These are phyloP conservation scores for Suillus variegatus DNA, from an alignment of 768 basidiomycete genomes.

Conservation along the genomic window DNA sequence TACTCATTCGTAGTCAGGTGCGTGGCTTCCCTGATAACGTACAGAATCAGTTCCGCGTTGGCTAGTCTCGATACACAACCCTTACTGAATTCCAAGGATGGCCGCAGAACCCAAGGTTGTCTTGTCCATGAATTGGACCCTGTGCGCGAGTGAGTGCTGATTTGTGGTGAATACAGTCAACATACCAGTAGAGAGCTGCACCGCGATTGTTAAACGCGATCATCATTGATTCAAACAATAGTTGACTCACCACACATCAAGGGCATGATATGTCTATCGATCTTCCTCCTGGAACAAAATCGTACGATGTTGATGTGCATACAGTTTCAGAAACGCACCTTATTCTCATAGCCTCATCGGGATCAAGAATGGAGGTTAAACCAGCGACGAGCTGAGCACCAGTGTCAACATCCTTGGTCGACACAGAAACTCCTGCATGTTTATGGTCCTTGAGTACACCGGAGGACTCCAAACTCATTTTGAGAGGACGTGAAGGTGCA, in stretches of 20 bases:
- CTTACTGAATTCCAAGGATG: conserved; percentile 63
- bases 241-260: conserved; percentile 59
- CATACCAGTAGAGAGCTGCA: conserved; percentile 52
- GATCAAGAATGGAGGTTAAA: conserved; percentile 41
- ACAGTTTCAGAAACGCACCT: conserved; percentile 33
- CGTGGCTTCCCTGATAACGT: conserved; percentile 45
- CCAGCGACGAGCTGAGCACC: conserved; percentile 55
- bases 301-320: not conserved
- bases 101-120: conserved; percentile 62
- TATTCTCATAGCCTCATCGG: conserved; percentile 48
- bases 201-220: not conserved
- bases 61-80: not conserved
- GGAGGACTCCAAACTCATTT: conserved; percentile 13
- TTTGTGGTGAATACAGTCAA: not conserved
- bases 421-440: conserved; percentile 38
- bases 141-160: conserved; percentile 16
- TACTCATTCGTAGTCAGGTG: conserved; percentile 65
- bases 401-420: conserved; percentile 52
- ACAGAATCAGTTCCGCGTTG: not conserved
- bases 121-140: conserved; percentile 76
- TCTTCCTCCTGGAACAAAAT: conserved; percentile 43
- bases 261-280: conserved; percentile 62
- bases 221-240: not conserved
- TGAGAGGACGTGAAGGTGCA: not conserved
- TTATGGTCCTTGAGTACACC: conserved; percentile 26